These are phyloP conservation scores for Populus ilicifolia DNA, from an alignment of 345 rosid species.

Conservation along the genomic window DNA sequence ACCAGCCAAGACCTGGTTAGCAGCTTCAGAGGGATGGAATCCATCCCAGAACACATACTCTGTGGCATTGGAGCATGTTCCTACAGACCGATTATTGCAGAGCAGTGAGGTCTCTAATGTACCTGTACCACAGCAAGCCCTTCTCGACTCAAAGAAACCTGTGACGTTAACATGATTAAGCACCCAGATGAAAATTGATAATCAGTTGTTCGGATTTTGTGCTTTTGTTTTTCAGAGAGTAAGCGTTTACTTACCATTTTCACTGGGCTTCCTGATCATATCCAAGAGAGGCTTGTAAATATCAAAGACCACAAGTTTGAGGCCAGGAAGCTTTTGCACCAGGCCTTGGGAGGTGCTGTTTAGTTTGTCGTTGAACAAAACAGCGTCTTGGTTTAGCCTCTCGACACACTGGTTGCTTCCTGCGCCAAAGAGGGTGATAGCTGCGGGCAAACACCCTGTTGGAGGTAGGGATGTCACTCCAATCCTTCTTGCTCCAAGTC, in stretches of 20 bases:
- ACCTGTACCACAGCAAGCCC: constrained; percentile 89
- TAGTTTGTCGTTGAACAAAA: constrained; percentile 67
- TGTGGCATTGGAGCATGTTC: constrained; percentile 82
- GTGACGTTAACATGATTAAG: constrained; percentile 5
- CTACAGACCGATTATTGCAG: constrained; percentile 58
- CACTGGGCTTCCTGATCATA: constrained; percentile 56
- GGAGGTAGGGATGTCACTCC: constrained; percentile 86
- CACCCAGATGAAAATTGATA: background rate
- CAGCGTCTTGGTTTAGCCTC: constrained; percentile 67
- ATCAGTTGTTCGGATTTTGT: background rate
- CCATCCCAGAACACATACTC: constrained; percentile 91
- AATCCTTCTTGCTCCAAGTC: constrained; percentile 69
- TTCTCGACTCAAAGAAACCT: constrained; percentile 84
- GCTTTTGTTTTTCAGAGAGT: background rate
- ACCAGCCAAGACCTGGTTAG: constrained; percentile 60
- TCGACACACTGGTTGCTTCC: constrained; percentile 73
- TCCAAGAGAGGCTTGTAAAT: constrained; percentile 73
- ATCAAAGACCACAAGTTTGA: constrained; percentile 74
- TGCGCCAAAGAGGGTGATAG: constrained; percentile 66
- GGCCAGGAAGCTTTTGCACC: constrained; percentile 51
- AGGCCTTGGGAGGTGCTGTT: constrained; percentile 58
- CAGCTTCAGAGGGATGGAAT: constrained; percentile 90
- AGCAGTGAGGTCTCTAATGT: constrained; percentile 77
- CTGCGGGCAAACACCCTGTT: constrained; percentile 84
- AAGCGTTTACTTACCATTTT: constrained; percentile 45